Percentiles rank a stretch among this genome's conserved stretches.
Evolutionary conservation across 192 early-diverging fungal genomes (phyloP).

Genomic region (Cetraspora pellucida): DNA sequence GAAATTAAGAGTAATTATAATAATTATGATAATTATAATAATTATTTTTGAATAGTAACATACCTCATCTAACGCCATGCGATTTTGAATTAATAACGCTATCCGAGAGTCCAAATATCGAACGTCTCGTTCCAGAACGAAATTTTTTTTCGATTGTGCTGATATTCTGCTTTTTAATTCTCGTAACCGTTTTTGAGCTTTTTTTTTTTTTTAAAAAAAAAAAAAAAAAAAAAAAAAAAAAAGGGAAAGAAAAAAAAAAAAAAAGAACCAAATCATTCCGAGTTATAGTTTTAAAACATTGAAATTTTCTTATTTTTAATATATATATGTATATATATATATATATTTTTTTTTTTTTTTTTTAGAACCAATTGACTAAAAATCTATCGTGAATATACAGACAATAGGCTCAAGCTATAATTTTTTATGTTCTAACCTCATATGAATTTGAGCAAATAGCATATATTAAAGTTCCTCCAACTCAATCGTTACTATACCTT

Average conservation of each 20-base stretch:
- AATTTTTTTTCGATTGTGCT: conserved; percentile 94
- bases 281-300: no score
- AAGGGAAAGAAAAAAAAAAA: conserved; percentile 18
- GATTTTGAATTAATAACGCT: conserved; percentile 88
- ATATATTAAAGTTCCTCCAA: background rate
- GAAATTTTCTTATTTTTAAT: no score
- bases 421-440: conserved; percentile 7
- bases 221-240: background rate
- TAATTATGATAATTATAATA: background rate
- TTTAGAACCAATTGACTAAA: no score
- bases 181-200: conserved; percentile 80
- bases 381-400: no score
- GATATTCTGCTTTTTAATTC: conserved; percentile 89
- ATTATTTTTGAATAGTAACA: background rate
- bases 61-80: conserved; percentile 91
- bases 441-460: background rate
- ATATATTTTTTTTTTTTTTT: no score
- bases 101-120: conserved; percentile 90
- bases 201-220: conserved; percentile 36
- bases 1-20: background rate
- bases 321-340: no score
- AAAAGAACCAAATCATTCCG: conserved; percentile 21
- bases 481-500: conserved; percentile 58
- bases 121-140: conserved; percentile 90
- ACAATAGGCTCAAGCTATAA: background rate